These are phyloP conservation scores for Ceratobasidium sp. DNA, from an alignment of 1,284 basidiomycete species.

Conservation along the genomic window DNA sequence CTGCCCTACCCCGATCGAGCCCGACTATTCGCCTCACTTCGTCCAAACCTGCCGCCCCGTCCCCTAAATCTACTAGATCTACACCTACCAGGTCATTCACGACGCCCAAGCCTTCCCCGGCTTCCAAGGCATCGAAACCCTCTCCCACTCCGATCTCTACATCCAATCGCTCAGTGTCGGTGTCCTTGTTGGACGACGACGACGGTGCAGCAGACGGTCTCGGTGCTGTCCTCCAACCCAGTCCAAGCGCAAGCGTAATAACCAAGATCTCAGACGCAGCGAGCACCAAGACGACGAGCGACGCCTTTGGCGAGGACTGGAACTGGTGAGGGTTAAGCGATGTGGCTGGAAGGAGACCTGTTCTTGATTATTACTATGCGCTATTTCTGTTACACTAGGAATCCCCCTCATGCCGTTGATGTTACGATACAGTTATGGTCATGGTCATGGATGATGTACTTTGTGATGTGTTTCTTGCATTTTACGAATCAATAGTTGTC, in stretches of 20 bases:
- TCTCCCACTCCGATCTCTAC: conserved; percentile 3
- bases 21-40: conserved; percentile 11
- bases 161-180: not conserved
- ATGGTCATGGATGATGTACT: not conserved
- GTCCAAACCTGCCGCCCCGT: too few relatives aligned
- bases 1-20: not conserved
- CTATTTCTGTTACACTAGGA: not conserved
- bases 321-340: conserved; percentile 69
- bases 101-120: not conserved
- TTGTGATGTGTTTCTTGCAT: not conserved
- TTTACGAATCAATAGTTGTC: too few relatives aligned
- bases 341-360: not conserved
- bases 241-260: conserved; percentile 34
- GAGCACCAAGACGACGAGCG: conserved; percentile 50
- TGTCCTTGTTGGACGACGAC: conserved; percentile 43
- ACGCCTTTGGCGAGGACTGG: conserved; percentile 58
- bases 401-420: conserved; percentile 2
- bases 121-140: not conserved
- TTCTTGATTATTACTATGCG: not conserved
- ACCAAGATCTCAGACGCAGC: conserved; percentile 40
- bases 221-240: conserved; percentile 39
- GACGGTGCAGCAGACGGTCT: conserved; percentile 41
- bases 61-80: not conserved
- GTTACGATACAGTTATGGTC: conserved; percentile 12
- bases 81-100: too few relatives aligned